A percentile compares a stretch with the other conserved stretches of the same genome.
Evolutionary conservation across 768 basidiomycete species (phyloP).

Genomic region (Mycena belliarum): DNA sequence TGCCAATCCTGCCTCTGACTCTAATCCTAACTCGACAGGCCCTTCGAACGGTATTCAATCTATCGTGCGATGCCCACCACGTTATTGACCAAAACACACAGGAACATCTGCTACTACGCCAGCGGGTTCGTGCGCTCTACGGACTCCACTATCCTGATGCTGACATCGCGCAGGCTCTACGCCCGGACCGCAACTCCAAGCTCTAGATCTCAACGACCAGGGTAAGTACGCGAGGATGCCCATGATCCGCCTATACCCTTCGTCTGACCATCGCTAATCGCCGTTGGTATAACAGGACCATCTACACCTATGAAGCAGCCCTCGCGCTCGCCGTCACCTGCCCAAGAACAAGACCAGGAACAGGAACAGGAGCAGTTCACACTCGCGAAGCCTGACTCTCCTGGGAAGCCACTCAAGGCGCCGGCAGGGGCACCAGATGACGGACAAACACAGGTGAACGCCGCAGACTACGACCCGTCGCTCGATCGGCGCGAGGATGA

Average conservation of each 20-base stretch:
- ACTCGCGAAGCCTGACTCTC: conserved; percentile 19
- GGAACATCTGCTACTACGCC: conserved; percentile 6
- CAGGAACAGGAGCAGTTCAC: conserved; percentile 11
- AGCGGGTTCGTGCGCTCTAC: no score
- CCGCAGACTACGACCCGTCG: conserved; percentile 24
- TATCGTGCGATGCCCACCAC: background rate
- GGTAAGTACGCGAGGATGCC: background rate
- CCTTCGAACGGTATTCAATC: conserved; percentile 46
- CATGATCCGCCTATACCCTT: no score
- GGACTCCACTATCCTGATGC: background rate
- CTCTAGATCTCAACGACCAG: background rate
- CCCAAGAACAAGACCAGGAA: conserved; percentile 18
- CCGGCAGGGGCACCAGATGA: background rate
- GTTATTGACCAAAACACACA: background rate
- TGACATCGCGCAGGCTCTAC: conserved; percentile 3
- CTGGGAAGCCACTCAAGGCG: background rate
- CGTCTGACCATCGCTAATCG: background rate
- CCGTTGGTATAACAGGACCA: background rate
- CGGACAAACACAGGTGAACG: conserved; percentile 14
- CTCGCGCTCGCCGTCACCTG: conserved; percentile 20
- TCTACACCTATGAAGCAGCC: conserved; percentile 12
- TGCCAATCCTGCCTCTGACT: conserved; percentile 49
- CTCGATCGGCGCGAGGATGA: conserved; percentile 86
- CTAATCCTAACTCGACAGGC: conserved; percentile 71
- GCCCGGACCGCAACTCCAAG: background rate